Evolutionary conservation across 176 grass and related monocot genomes (phyloP).

Genomic region (Bolboschoenus planiculmis): DNA sequence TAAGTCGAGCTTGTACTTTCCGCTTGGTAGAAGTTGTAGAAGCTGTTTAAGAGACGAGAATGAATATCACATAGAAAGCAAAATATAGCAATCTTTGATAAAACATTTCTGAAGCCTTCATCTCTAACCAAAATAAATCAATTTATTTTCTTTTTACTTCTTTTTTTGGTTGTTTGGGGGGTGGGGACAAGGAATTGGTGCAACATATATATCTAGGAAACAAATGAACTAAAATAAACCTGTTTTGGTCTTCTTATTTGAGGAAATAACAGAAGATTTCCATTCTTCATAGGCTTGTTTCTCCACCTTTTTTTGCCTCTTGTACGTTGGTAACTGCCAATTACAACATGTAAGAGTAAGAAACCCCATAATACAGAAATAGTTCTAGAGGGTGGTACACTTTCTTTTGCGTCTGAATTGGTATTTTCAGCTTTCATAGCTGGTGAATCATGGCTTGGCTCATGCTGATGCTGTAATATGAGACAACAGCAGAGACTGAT

Average conservation of each 20-base stretch:
- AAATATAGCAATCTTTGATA: background rate
- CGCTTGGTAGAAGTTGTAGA: slow-evolving; percentile 40
- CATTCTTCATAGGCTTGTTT: slow-evolving; percentile 68
- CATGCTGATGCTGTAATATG: background rate
- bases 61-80: background rate
- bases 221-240: slow-evolving; percentile 29
- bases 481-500: background rate
- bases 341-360: background rate
- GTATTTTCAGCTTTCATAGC: background rate
- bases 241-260: slow-evolving; percentile 58
- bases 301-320: slow-evolving; percentile 79
- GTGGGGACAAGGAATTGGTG: background rate
- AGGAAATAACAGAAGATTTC: slow-evolving; percentile 70
- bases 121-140: background rate
- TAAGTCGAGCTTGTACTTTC: slow-evolving; percentile 61
- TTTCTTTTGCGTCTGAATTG: background rate
- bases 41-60: slow-evolving; percentile 22
- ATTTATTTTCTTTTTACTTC: too few species aligned
- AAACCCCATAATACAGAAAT: background rate
- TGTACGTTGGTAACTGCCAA: slow-evolving; percentile 70
- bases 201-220: background rate
- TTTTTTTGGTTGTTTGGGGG: too few species aligned
- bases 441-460: background rate
- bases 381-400: background rate
- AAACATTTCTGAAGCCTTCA: background rate